Conservation (phyloP, 805 yeast species). For the Saccharomycopsis fermentans region DNA sequence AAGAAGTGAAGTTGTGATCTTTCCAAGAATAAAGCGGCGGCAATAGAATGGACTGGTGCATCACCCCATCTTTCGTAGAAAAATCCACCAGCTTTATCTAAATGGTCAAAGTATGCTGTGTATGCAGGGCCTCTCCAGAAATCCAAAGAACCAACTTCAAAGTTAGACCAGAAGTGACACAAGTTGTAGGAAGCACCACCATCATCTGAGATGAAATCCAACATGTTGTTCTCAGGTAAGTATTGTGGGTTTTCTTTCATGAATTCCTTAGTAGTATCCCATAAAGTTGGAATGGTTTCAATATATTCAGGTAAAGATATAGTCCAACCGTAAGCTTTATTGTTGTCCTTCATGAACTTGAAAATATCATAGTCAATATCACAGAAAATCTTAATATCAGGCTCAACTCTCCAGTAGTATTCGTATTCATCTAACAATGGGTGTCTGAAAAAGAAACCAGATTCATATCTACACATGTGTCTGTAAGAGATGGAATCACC, state of each 20-base stretch:
- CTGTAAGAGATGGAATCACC: slow-evolving; percentile 63
- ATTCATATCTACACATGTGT: slow-evolving; percentile 89
- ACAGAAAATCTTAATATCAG: slow-evolving; percentile 70
- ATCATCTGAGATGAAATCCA: slow-evolving; percentile 65
- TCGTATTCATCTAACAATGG: slow-evolving; percentile 65
- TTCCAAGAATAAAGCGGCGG: slow-evolving; percentile 68
- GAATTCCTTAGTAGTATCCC: slow-evolving; percentile 62
- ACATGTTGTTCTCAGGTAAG: slow-evolving; percentile 49
- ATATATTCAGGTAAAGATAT: slow-evolving; percentile 67
- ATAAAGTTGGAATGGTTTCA: slow-evolving; percentile 64
- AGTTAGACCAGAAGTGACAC: slow-evolving; percentile 89
- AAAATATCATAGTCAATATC: slow-evolving; percentile 75
- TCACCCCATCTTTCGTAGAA: slow-evolving; percentile 94
- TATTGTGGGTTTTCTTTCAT: slow-evolving; percentile 49
- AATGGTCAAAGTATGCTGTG: slow-evolving; percentile 53
- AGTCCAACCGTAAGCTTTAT: slow-evolving; percentile 67
- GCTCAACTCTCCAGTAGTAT: slow-evolving; percentile 94
- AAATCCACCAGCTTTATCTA: slow-evolving; percentile 83
- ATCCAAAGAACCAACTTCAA: slow-evolving; percentile 66
- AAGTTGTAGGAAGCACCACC: slow-evolving; percentile 63
- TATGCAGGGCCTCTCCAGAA: slow-evolving; percentile 73
- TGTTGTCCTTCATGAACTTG: slow-evolving; percentile 71
- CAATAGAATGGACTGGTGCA: slow-evolving; percentile 86
- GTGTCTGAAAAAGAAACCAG: slow-evolving; percentile 82
- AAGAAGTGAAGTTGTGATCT: slow-evolving; percentile 68